phyloP scores from a whole-genome alignment of 306 rosid genomes.

The Castanea crenata region DNA sequence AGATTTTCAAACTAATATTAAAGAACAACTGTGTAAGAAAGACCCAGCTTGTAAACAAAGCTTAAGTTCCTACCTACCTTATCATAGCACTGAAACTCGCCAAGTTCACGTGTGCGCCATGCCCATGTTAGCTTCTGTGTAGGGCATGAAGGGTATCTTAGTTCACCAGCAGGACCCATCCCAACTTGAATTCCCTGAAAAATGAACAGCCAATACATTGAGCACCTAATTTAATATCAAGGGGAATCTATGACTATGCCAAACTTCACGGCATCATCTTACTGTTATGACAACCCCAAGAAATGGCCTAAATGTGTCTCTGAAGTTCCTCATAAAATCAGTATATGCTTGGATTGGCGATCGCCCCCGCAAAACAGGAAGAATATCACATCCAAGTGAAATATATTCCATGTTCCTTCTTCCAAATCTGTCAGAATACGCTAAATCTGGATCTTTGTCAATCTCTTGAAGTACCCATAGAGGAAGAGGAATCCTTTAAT shows the following conservation, averaged over 20 bases:
- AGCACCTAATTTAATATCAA: constrained; percentile 15
- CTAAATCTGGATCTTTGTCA: constrained; percentile 67
- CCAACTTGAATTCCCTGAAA: constrained; percentile 86
- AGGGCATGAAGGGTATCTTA: constrained; percentile 77
- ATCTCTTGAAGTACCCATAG: constrained; percentile 82
- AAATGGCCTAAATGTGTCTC: constrained; percentile 57
- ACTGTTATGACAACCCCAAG: constrained; percentile 75
- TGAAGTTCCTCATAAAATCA: constrained; percentile 85
- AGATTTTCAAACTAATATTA: no score
- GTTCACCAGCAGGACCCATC: constrained; percentile 93
- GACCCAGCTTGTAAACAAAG: constrained; percentile 24
- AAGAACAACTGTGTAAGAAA: no score
- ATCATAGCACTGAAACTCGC: constrained; percentile 93
- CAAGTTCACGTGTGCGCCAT: constrained; percentile 52
- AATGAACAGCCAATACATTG: constrained; percentile 21
- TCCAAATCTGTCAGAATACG: constrained; percentile 77
- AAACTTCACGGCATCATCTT: constrained; percentile 36
- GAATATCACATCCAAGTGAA: constrained; percentile 84
- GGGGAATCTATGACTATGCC: constrained; percentile 7
- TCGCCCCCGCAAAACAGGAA: constrained; percentile 83
- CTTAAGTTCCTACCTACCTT: constrained; percentile 48
- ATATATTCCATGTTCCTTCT: constrained; percentile 71
- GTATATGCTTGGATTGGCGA: constrained; percentile 81
- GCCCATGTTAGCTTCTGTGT: constrained; percentile 44
- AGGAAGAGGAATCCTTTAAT: constrained; percentile 82